Percentiles rank a stretch among this genome's conserved stretches.
These are phyloP conservation scores for Sugiyamaella novakii DNA, from an alignment of 1,139 yeast species.

Conservation along the genomic window DNA sequence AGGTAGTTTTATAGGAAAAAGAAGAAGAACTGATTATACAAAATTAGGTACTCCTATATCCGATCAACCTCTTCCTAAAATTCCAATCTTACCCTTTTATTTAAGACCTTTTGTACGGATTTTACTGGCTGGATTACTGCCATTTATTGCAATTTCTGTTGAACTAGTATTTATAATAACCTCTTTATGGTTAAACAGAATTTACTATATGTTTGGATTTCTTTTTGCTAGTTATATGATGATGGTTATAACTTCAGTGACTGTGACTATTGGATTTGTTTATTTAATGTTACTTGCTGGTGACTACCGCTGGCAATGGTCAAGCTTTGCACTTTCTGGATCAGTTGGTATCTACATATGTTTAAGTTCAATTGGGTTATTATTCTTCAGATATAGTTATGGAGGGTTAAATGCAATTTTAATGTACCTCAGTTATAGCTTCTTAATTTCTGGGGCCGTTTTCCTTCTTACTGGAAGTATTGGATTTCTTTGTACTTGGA, in stretches of 20 bases:
- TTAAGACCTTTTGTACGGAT: conserved; percentile 67
- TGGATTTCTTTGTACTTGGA: conserved; percentile 75
- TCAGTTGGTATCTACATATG: conserved; percentile 85
- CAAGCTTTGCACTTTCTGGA: conserved; percentile 83
- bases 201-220: conserved; percentile 97
- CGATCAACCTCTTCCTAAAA: conserved; percentile 59
- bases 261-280: conserved; percentile 76
- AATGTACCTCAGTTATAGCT: background rate
- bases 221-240: conserved; percentile 80
- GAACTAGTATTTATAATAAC: conserved; percentile 87
- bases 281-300: conserved; percentile 90
- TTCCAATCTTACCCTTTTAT: conserved; percentile 88
- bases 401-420: conserved; percentile 38
- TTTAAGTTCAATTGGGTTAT: conserved; percentile 68
- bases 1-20: conserved; percentile 79
- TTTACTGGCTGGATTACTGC: conserved; percentile 83
- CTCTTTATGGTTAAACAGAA: conserved; percentile 90
- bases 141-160: conserved; percentile 91
- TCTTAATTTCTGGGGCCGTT: conserved; percentile 52
- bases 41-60: background rate
- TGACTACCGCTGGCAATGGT: conserved; percentile 98
- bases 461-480: conserved; percentile 85
- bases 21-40: conserved; percentile 45
- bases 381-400: conserved; percentile 54
- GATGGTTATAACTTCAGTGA: conserved; percentile 76